These are phyloP conservation scores for Sugiyamaella smithiae DNA, from an alignment of 805 yeast species.

Conservation along the genomic window DNA sequence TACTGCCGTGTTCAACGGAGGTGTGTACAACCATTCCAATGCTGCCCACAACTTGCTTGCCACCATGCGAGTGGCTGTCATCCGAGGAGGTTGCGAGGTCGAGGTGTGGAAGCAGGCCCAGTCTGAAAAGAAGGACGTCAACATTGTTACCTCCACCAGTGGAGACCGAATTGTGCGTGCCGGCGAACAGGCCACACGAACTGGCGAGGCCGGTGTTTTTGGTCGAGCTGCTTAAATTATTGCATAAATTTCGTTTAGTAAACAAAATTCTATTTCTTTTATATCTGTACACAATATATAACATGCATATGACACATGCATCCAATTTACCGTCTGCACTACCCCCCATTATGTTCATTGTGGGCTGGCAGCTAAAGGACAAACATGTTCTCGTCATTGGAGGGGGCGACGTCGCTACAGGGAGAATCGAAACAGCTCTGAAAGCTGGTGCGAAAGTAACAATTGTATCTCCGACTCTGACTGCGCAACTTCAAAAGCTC, in stretches of 20 bases:
- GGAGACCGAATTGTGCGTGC: slow-evolving; percentile 58
- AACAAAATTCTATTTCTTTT: background rate
- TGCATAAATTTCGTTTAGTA: slow-evolving; percentile 1
- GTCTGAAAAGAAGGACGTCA: slow-evolving; percentile 62
- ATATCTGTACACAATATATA: too few species aligned
- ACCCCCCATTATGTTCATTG: slow-evolving; percentile 11
- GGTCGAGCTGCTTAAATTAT: slow-evolving; percentile 53
- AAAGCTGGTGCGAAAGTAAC: slow-evolving; percentile 70
- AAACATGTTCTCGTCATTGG: slow-evolving; percentile 72
- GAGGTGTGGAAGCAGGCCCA: slow-evolving; percentile 78
- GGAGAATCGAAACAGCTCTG: slow-evolving; percentile 63
- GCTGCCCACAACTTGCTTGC: slow-evolving; percentile 90
- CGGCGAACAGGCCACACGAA: slow-evolving; percentile 56
- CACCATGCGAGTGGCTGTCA: slow-evolving; percentile 88
- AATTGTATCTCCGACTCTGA: slow-evolving; percentile 50
- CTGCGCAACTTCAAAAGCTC: slow-evolving; percentile 52
- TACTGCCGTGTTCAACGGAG: slow-evolving; percentile 91
- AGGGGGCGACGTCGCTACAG: slow-evolving; percentile 63
- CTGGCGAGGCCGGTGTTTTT: slow-evolving; percentile 44
- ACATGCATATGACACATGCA: too few species aligned
- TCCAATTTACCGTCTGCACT: too few species aligned
- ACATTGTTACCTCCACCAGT: slow-evolving; percentile 50
- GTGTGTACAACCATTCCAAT: slow-evolving; percentile 88
- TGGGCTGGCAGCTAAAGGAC: slow-evolving; percentile 33
- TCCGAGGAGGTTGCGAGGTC: slow-evolving; percentile 76